These are phyloP conservation scores for Colletotrichum neosansevieriae DNA, from an alignment of 2,329 filamentous ascomycete species.

Conservation along the genomic window DNA sequence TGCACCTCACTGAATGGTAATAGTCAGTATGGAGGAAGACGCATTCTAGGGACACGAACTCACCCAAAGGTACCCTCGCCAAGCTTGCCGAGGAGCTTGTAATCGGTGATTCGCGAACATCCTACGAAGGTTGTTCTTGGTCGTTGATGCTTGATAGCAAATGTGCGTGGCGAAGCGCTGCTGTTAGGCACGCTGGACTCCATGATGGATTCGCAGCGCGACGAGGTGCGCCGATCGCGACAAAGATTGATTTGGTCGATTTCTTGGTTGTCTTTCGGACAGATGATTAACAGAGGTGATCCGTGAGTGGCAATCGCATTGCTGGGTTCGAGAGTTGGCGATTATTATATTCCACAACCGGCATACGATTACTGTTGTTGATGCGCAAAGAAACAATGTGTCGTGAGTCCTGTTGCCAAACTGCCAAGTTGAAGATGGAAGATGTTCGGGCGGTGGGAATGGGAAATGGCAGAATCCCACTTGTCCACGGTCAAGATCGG, in stretches of 20 bases:
- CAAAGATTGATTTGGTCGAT: conserved; percentile 15
- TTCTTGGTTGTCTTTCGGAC: conserved; percentile 10
- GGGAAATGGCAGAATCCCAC: conserved; percentile 26
- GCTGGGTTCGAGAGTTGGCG: conserved; percentile 3
- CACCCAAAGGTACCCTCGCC: conserved; percentile 96
- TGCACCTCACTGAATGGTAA: conserved; percentile 78
- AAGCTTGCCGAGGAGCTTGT: conserved; percentile 84
- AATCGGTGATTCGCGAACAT: conserved; percentile 85
- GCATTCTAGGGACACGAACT: conserved; percentile 45
- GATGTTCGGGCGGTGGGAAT: conserved; percentile 25
- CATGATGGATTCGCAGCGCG: conserved; percentile 32
- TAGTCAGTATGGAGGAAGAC: conserved; percentile 10
- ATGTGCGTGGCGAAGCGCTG: conserved; percentile 65
- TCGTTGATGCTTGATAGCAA: conserved; percentile 68
- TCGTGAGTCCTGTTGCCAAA: conserved; percentile 13
- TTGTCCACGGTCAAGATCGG: conserved; percentile 17
- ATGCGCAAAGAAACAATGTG: not conserved
- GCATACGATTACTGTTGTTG: not conserved
- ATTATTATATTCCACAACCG: not conserved
- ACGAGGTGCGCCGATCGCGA: conserved; percentile 30
- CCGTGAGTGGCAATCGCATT: conserved; percentile 25
- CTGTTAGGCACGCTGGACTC: conserved; percentile 40
- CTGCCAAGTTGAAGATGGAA: not conserved
- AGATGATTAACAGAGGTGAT: not conserved
- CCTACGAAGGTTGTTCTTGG: conserved; percentile 77